These are phyloP conservation scores for Phlyctochytrium arcticum DNA, from an alignment of 192 early-diverging fungal species.

Conservation along the genomic window DNA sequence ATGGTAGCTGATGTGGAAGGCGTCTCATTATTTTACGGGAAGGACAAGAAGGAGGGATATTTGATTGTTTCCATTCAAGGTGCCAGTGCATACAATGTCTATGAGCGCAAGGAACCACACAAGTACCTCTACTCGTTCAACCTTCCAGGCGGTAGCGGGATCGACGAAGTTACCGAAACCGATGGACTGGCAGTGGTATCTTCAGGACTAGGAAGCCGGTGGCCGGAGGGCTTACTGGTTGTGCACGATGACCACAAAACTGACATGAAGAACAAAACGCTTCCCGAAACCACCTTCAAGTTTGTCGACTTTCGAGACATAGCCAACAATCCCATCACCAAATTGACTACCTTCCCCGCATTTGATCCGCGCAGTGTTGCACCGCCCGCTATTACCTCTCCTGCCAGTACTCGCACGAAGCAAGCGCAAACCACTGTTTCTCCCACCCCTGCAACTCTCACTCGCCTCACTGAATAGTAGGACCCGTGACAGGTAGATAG, in stretches of 20 bases:
- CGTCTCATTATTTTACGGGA: constrained; percentile 16
- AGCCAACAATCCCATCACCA: background rate
- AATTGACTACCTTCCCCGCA: background rate
- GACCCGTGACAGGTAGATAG: too few relatives aligned
- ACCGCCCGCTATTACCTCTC: too few relatives aligned
- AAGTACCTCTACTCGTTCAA: constrained; percentile 9
- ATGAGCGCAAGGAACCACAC: background rate
- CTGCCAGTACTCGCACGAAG: too few relatives aligned
- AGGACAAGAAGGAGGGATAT: constrained; percentile 7
- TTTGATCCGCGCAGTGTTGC: constrained; percentile 17
- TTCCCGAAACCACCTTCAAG: constrained; percentile 19
- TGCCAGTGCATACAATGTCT: constrained; percentile 16
- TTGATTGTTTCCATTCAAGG: constrained; percentile 21
- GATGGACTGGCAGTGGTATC: constrained; percentile 13
- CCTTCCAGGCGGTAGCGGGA: background rate
- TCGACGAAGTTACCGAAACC: constrained; percentile 23
- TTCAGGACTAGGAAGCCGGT: background rate
- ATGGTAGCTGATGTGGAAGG: constrained; percentile 12
- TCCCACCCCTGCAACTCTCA: too few relatives aligned
- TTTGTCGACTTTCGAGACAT: constrained; percentile 14
- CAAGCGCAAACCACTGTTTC: too few relatives aligned
- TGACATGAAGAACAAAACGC: background rate
- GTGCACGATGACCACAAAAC: constrained; percentile 22
- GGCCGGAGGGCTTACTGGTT: constrained; percentile 3
- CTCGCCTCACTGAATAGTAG: too few relatives aligned